Evolutionary conservation across 257 asterid genomes (phyloP).

Genomic region (Pogostemon cablin): DNA sequence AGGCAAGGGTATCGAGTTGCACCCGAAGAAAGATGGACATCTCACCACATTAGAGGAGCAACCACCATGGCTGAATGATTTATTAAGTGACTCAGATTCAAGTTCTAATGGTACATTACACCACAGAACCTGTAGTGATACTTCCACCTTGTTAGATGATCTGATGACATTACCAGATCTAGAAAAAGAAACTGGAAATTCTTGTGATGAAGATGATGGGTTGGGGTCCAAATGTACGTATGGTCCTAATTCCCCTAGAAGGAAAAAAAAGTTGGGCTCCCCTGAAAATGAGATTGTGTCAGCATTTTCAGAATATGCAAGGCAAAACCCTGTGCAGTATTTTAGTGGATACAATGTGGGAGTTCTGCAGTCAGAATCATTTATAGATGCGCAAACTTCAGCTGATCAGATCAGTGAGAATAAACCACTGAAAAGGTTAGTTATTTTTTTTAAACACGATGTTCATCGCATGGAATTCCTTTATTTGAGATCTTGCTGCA

Average conservation of each 20-base stretch:
- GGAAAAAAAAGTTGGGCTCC: constrained; percentile 52
- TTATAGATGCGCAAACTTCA: constrained; percentile 39
- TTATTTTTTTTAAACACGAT: constrained; percentile 10
- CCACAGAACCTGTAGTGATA: constrained; percentile 65
- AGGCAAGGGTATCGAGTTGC: constrained; percentile 36
- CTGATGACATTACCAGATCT: constrained; percentile 41
- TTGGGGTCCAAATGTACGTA: constrained; percentile 57
- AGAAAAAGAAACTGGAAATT: constrained; percentile 37
- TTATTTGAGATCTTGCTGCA: constrained; percentile 22
- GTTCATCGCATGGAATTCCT: constrained; percentile 1
- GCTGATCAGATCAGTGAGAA: constrained; percentile 45
- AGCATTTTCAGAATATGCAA: constrained; percentile 58
- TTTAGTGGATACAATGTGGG: constrained; percentile 46
- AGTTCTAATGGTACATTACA: constrained; percentile 42
- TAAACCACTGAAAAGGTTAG: constrained; percentile 60
- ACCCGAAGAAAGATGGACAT: constrained; percentile 37
- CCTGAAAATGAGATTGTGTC: constrained; percentile 61
- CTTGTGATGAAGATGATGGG: constrained; percentile 50
- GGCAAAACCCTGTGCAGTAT: constrained; percentile 55
- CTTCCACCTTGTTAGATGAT: constrained; percentile 48
- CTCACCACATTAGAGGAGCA: constrained; percentile 55
- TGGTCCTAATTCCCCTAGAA: constrained; percentile 88
- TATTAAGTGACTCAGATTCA: constrained; percentile 59
- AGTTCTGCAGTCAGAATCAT: constrained; percentile 39
- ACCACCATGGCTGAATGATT: constrained; percentile 72